Evolutionary conservation across 306 rosid genomes (phyloP).

Genomic region (Trifolium pratense): DNA sequence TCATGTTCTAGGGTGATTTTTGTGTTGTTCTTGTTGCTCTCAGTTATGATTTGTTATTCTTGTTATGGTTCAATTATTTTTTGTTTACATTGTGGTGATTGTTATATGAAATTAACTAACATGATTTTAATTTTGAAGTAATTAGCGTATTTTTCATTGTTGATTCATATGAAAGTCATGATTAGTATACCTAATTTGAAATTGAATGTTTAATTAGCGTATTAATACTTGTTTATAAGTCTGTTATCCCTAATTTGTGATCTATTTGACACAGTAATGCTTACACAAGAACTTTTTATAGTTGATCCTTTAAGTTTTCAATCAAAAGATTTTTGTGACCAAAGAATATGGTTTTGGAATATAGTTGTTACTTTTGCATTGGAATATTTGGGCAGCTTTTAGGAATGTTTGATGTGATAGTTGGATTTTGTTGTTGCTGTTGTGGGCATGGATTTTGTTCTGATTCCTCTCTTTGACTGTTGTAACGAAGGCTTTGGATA

Average conservation of each 20-base stretch:
- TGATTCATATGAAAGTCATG: background rate
- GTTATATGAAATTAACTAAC: background rate
- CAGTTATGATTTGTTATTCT: background rate
- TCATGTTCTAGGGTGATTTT: no score
- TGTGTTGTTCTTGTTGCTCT: no score
- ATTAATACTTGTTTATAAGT: background rate
- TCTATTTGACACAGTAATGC: background rate
- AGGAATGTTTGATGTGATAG: background rate
- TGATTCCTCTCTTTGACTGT: background rate
- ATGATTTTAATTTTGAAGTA: background rate
- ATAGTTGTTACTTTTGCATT: background rate
- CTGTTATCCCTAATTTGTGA: background rate
- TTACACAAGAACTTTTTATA: background rate
- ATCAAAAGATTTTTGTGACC: background rate
- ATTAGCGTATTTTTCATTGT: background rate
- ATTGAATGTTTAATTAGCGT: background rate
- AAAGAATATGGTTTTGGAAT: background rate
- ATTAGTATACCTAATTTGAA: background rate
- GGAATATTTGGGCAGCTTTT: background rate
- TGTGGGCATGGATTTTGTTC: background rate
- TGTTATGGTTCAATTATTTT: background rate
- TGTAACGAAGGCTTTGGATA: conserved; percentile 73
- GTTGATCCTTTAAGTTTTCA: background rate
- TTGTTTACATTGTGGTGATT: background rate
- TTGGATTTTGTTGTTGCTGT: background rate